phyloP scores from a whole-genome alignment of 371 early-diverging fungal genomes.

The Smittium culicis region DNA sequence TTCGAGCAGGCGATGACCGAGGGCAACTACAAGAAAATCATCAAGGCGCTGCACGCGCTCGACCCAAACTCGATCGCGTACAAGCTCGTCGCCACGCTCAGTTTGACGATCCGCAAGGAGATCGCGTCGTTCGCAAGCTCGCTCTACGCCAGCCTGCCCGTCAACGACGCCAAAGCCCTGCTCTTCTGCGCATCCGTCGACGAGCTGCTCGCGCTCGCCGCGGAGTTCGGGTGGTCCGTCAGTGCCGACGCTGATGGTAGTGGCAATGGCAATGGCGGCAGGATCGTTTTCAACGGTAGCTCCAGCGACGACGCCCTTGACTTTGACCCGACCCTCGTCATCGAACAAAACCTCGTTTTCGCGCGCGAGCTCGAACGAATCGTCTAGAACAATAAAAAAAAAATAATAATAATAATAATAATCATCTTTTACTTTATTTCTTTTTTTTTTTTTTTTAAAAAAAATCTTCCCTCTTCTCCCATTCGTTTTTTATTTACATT shows the following conservation, averaged over 20 bases:
- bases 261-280: no score
- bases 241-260: no score
- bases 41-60: conserved; percentile 68
- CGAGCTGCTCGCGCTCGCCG: conserved; percentile 63
- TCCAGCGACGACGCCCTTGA: conserved; percentile 40
- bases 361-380: conserved; percentile 93
- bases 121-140: conserved; percentile 90
- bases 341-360: conserved; percentile 69
- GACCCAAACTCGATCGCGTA: conserved; percentile 80
- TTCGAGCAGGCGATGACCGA: conserved; percentile 91
- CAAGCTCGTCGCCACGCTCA: conserved; percentile 85
- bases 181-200: conserved; percentile 66
- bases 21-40: conserved; percentile 90
- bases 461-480: no score
- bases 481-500: no score
- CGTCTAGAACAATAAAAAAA: no score
- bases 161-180: conserved; percentile 74
- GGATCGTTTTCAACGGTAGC: conserved; percentile 62
- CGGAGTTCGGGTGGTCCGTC: conserved; percentile 74
- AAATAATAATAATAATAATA: no score
- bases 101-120: conserved; percentile 82
- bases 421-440: no score
- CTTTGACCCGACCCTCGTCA: conserved; percentile 69
- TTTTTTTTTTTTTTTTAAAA: no score
- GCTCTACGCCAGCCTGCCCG: conserved; percentile 70